These are phyloP conservation scores for Penicillium alfredii DNA, from an alignment of 495 filamentous ascomycete species.

Conservation along the genomic window DNA sequence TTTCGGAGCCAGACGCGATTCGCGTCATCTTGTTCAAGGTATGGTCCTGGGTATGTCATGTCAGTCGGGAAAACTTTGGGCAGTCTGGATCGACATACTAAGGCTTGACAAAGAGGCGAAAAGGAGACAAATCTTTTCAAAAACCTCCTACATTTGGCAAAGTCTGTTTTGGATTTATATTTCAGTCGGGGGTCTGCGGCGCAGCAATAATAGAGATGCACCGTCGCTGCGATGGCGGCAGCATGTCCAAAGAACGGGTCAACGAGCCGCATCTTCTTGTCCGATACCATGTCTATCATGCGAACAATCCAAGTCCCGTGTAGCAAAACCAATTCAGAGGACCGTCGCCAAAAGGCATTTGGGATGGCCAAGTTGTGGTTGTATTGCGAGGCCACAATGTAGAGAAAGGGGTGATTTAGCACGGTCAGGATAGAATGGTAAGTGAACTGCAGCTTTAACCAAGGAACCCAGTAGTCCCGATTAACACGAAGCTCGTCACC, in stretches of 20 bases:
- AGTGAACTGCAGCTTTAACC: conserved; percentile 43
- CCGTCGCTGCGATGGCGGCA: conserved; percentile 40
- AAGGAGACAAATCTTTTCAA: conserved; percentile 36
- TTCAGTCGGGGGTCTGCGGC: conserved; percentile 38
- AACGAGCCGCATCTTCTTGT: conserved; percentile 38
- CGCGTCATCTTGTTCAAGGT: conserved; percentile 38
- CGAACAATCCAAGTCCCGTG: conserved; percentile 45
- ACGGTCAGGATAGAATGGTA: conserved; percentile 43
- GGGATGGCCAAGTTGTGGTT: conserved; percentile 43
- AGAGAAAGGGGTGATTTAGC: conserved; percentile 43
- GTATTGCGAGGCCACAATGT: conserved; percentile 42
- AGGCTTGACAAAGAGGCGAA: conserved; percentile 31
- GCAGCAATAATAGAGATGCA: conserved; percentile 44
- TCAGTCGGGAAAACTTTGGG: background rate
- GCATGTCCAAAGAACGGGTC: conserved; percentile 43
- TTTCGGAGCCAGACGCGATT: conserved; percentile 39
- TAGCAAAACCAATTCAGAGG: conserved; percentile 39
- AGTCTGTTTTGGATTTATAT: conserved; percentile 41
- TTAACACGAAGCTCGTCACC: conserved; percentile 31
- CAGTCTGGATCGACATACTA: conserved; percentile 23
- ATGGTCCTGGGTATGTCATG: conserved; percentile 25
- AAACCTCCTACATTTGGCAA: conserved; percentile 40
- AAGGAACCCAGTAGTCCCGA: conserved; percentile 38
- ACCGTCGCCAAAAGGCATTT: conserved; percentile 42
- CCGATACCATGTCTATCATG: conserved; percentile 45